phyloP scores from a whole-genome alignment of 352 stramenopile species.

The Pythium guiyangense region DNA sequence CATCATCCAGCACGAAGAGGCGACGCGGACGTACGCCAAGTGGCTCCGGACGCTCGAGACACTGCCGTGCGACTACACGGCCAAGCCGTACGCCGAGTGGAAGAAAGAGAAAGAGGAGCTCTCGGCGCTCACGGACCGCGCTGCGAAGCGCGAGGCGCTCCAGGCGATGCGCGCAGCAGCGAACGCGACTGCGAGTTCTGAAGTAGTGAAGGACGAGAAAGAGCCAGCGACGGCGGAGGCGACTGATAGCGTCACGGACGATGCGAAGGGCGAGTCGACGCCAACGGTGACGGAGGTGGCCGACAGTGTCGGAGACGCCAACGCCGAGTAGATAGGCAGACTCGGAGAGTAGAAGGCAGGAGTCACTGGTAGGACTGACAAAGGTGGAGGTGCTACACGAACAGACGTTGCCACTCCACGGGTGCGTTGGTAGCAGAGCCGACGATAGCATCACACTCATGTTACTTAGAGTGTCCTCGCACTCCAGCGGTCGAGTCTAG shows the following conservation, averaged over 20 bases:
- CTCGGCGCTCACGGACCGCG: constrained; percentile 28
- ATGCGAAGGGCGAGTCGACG: too few relatives aligned
- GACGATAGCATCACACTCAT: too few relatives aligned
- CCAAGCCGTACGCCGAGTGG: constrained; percentile 57
- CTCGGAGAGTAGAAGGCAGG: not conserved
- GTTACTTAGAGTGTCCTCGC: too few relatives aligned
- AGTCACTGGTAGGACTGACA: not conserved
- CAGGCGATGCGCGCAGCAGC: constrained; percentile 20
- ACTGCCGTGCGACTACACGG: constrained; percentile 67
- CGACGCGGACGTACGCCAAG: constrained; percentile 73
- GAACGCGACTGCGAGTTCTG: too few relatives aligned
- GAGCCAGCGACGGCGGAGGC: not conserved
- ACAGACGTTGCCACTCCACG: too few relatives aligned
- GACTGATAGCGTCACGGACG: not conserved
- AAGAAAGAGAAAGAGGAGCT: constrained; percentile 75
- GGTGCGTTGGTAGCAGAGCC: too few relatives aligned
- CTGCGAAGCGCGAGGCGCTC: constrained; percentile 34
- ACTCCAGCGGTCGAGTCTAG: too few relatives aligned
- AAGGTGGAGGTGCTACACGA: too few relatives aligned
- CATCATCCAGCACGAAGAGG: constrained; percentile 79
- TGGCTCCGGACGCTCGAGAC: constrained; percentile 71
- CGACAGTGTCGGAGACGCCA: not conserved
- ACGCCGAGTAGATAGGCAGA: not conserved
- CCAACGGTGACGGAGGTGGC: not conserved
- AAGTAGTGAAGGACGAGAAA: not conserved